Evolutionary conservation across 305 asterid species (phyloP), one percentile per base, ranked within the genome.

Genomic region (Lippia alba): DNA sequence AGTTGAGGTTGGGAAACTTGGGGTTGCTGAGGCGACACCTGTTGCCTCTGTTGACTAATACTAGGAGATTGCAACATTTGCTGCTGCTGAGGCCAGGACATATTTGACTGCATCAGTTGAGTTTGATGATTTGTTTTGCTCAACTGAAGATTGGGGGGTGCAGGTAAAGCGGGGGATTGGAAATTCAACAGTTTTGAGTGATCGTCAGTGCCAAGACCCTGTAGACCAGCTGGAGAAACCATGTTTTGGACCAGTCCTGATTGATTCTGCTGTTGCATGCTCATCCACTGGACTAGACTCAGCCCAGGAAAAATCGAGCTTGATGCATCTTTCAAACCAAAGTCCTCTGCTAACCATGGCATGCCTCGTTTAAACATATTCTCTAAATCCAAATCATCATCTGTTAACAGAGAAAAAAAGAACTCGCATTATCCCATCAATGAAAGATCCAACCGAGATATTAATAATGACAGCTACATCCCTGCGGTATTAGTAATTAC

Each of bases 281-380:
- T 94, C 99, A 91, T 94, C 97, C 97, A 94, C 77, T 94, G 99
- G 70, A 88, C 97, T 54, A 94, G 85, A 74, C 95, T 91, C 72
- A 90, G 76, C 53, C 99, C 99, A 4, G 97, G 97, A 58, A 89
- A 89, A 56, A 88, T 76, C 6, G 96, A 91, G 84, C 82, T 88
- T 0, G 91, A 76, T 56, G 91, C 77, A 69, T 94, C 97, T 83
- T 91, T 94, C 24, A 87, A 55, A 62, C 92, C 94, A 32, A 80
- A 81, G 50, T 89, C 94, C 3, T 88, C 93, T 18, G 86, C 89
- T 44, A 88, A 64, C 99, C 97, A 94, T 0, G 97, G 99, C 93
- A 88, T 86, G 59, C 91, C 85, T 85, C 96, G 82, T 80, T 82
- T 88, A 39, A 86, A 82, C 62, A 87, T 80, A 77, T 76, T 87